phyloP scores from a whole-genome alignment of 2,329 filamentous ascomycete species.

The Fusarium sublunatum region DNA sequence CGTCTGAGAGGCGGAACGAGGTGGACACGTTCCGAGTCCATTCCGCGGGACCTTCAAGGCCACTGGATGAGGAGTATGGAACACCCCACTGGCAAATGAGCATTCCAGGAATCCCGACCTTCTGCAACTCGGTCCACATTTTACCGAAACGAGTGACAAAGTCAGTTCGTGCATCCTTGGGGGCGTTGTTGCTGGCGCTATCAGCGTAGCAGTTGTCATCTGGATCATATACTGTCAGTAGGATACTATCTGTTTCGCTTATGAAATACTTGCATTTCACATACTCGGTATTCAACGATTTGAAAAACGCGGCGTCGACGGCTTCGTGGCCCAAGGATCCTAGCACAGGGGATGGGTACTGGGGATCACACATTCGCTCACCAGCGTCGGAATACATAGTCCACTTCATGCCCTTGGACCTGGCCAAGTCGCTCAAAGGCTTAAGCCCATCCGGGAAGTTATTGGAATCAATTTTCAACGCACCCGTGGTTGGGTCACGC shows the following conservation, averaged over 20 bases:
- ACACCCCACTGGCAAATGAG: slow-evolving; percentile 1
- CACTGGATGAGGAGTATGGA: neutral
- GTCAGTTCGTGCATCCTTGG: slow-evolving; percentile 1
- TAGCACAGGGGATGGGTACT: neutral
- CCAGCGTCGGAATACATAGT: slow-evolving; percentile 7
- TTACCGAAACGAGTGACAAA: neutral
- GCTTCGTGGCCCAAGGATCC: slow-evolving; percentile 1
- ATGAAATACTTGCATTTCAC: neutral
- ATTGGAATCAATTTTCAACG: neutral
- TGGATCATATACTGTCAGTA: neutral
- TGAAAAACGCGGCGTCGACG: neutral
- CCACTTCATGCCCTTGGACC: slow-evolving; percentile 7
- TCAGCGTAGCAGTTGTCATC: slow-evolving; percentile 6
- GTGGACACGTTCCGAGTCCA: neutral
- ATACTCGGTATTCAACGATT: slow-evolving; percentile 1
- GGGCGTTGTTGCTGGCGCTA: neutral
- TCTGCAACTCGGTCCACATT: neutral
- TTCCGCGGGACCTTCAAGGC: slow-evolving; percentile 1
- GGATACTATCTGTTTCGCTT: neutral
- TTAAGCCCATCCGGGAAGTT: neutral
- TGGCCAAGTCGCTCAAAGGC: neutral
- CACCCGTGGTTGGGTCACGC: neutral
- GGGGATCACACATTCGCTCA: slow-evolving; percentile 1
- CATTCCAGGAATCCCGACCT: neutral
- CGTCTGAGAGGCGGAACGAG: neutral